Evolutionary conservation across 495 filamentous ascomycete species (phyloP).

Genomic region (Aspergillus steynii): DNA sequence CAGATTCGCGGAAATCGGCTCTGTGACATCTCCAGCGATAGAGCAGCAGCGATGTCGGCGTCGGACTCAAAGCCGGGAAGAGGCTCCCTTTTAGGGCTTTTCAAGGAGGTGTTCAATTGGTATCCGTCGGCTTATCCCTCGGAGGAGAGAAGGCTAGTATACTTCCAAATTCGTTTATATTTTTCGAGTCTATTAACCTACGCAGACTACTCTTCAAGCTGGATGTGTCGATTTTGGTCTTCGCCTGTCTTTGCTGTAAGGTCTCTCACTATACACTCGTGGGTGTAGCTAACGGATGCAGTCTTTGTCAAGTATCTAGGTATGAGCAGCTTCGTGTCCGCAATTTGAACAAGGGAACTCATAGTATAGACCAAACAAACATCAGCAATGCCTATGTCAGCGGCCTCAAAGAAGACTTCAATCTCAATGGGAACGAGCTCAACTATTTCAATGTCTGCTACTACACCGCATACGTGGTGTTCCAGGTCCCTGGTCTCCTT

Average conservation of each 20-base stretch:
- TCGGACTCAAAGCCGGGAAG: constrained; percentile 17
- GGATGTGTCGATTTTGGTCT: constrained; percentile 35
- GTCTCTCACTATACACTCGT: neutral
- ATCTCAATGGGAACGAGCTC: constrained; percentile 56
- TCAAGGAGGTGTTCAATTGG: constrained; percentile 53
- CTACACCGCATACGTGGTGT: constrained; percentile 40
- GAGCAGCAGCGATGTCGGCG: constrained; percentile 23
- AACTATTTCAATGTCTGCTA: constrained; percentile 45
- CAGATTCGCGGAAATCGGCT: neutral
- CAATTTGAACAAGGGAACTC: neutral
- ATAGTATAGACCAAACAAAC: constrained; percentile 41
- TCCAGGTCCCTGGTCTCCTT: constrained; percentile 37
- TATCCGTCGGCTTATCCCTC: constrained; percentile 44
- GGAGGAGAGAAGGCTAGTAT: constrained; percentile 41
- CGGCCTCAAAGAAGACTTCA: constrained; percentile 61
- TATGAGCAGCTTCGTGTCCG: constrained; percentile 2
- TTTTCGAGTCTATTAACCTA: neutral
- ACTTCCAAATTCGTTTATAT: neutral
- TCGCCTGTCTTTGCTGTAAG: constrained; percentile 42
- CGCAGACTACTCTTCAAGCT: constrained; percentile 32
- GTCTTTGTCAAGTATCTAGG: constrained; percentile 40
- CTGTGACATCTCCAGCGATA: neutral
- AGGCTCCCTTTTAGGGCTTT: constrained; percentile 25
- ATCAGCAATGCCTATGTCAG: constrained; percentile 55
- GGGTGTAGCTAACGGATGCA: constrained; percentile 12